These are phyloP conservation scores for Casuarina cunninghamiana DNA, from an alignment of 306 rosid genomes.

Conservation along the genomic window DNA sequence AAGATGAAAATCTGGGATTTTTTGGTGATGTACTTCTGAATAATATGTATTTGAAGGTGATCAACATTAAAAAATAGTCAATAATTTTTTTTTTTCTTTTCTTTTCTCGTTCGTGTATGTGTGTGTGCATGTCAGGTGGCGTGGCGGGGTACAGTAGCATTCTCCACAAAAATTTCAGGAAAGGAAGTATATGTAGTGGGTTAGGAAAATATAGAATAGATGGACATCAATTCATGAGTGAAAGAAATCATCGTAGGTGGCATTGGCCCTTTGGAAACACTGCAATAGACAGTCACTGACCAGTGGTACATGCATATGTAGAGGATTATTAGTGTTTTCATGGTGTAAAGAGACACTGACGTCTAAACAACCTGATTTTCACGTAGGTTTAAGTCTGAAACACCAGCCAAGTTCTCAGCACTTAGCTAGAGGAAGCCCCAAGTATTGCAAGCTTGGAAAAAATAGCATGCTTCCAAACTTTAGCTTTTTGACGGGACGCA, in stretches of 20 bases:
- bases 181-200: not conserved
- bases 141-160: not conserved
- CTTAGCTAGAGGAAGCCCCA: slow-evolving; percentile 7
- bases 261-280: not conserved
- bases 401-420: slow-evolving; percentile 17
- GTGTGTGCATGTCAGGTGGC: not conserved
- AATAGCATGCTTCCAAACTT: not conserved
- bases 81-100: not conserved
- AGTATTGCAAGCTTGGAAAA: not conserved
- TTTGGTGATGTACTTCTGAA: not conserved
- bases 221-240: not conserved
- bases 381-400: slow-evolving; percentile 3
- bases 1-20: not conserved
- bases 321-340: not conserved
- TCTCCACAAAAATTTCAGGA: not conserved
- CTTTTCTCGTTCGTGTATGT: too few relatives aligned
- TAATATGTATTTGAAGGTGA: not conserved
- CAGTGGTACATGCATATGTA: not conserved
- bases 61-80: not conserved
- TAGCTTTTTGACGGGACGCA: not conserved
- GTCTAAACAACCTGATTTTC: slow-evolving; percentile 4
- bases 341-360: not conserved
- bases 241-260: not conserved
- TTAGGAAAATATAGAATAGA: not conserved
- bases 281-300: not conserved